Evolutionary conservation across 164 flowering plant genomes (phyloP).

Genomic region (Vitis labrusca): DNA sequence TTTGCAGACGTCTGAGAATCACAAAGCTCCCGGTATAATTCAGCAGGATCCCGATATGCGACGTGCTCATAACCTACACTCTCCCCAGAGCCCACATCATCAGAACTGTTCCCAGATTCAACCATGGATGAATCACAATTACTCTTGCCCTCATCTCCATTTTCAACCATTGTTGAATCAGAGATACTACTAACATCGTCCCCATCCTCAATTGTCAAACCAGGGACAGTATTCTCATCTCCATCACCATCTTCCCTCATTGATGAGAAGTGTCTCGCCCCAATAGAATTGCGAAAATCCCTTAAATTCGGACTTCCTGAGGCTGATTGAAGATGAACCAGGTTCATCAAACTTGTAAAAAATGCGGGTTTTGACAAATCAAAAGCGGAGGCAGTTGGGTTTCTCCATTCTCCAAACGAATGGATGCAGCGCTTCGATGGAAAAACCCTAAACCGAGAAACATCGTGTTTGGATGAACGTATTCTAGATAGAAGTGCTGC

Average conservation of each 20-base stretch:
- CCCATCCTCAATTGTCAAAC: not conserved
- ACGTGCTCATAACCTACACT: conserved; percentile 19
- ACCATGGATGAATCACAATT: not conserved
- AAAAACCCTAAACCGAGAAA: conserved; percentile 20
- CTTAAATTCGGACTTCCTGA: conserved; percentile 4
- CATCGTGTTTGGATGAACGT: conserved; percentile 26
- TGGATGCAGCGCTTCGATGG: conserved; percentile 17
- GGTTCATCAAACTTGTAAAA: conserved; percentile 13
- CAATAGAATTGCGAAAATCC: not conserved
- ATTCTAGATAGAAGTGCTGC: conserved; percentile 33
- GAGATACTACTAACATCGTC: conserved; percentile 3
- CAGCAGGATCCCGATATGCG: conserved; percentile 53
- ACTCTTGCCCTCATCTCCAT: conserved; percentile 1
- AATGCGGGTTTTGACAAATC: conserved; percentile 18
- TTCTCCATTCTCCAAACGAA: conserved; percentile 8
- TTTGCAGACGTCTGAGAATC: conserved; percentile 22
- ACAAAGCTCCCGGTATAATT: conserved; percentile 53
- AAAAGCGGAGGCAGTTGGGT: not conserved
- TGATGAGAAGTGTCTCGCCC: conserved; percentile 23
- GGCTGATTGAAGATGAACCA: not conserved
- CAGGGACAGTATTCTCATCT: conserved; percentile 1
- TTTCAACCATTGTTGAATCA: conserved; percentile 1
- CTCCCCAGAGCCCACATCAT: conserved; percentile 6
- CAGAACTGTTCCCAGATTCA: conserved; percentile 5
- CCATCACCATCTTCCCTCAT: conserved; percentile 6